Evolutionary conservation across 2,329 filamentous ascomycete genomes (phyloP), one percentile per base, ranked within the genome.

Genomic region (Penicillium olsonii): DNA sequence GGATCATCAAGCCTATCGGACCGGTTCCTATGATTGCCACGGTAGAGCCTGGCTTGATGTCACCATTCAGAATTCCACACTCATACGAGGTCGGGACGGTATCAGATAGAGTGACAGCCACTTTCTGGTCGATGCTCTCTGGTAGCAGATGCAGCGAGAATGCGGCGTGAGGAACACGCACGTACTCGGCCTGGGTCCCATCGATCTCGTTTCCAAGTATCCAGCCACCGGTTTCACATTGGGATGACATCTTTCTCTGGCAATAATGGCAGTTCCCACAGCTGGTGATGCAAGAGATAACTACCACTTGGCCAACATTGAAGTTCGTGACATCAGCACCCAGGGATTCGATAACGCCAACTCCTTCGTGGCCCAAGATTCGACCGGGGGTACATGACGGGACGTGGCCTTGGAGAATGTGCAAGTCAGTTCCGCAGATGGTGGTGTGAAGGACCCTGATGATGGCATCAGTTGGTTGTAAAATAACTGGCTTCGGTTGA

Each of bases 201-300:
- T 81, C 77, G 24, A 76, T 73, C 1, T 66, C 69, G 57, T 83
- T 77, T 15, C 81, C 81, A 0, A 84, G 68, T 5, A 77, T 72
- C 81, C 80, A 83, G 4, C 80, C 80, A 27, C 78, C 80, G 10
- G 72, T 74, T 2, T 68, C 69, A 65, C 81, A 84, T 53, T 81
- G 78, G 14, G 77, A 79, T 48, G 71, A 70, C 75, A 83, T 80
- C n/a, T 75, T 75, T 39, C 64, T 66, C 4, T 75, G 75, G 56
- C 81, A 84, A 61, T 76, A 79, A 19, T 71, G 68, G 58, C 81
- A 84, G 1, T 67, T 70, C 0, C 73, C 75, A 58, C 81, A 84
- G 45, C 72, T 72, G 0, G 73, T 76, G 42, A 83, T 79, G 57
- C 74, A 78, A 5, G 75, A 75, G 54, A 81, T 76, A 8, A 84